Evolutionary conservation across 2,329 filamentous ascomycete genomes (phyloP).

Genomic region (Trichoderma sp.): DNA sequence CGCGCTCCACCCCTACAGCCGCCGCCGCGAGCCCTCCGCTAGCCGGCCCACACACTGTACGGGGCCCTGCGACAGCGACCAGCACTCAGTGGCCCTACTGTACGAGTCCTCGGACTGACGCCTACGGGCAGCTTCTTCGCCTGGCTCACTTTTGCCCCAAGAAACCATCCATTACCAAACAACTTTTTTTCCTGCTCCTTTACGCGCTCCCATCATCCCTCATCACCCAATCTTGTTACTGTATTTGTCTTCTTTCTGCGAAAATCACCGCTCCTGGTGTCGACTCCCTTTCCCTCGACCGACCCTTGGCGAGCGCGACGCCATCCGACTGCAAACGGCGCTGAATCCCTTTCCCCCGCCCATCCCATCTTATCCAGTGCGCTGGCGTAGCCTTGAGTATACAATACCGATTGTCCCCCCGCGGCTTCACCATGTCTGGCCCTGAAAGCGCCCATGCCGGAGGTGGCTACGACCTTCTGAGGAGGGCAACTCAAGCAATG

Average conservation of each 20-base stretch:
- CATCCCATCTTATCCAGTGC: not conserved
- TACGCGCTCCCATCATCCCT: conserved; percentile 8
- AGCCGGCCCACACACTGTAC: conserved; percentile 15
- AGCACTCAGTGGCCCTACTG: not conserved
- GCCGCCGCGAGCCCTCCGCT: conserved; percentile 14
- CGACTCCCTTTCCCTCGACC: conserved; percentile 3
- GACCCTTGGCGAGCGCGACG: conserved; percentile 19
- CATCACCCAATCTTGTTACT: conserved; percentile 4
- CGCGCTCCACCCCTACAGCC: conserved; percentile 7
- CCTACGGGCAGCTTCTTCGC: conserved; percentile 15
- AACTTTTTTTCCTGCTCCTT: not conserved
- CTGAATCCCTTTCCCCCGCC: conserved; percentile 3
- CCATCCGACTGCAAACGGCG: conserved; percentile 14
- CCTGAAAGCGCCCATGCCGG: conserved; percentile 41
- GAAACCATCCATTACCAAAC: conserved; percentile 17
- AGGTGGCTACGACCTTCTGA: conserved; percentile 55
- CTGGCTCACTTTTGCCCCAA: conserved; percentile 16
- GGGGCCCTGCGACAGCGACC: conserved; percentile 11
- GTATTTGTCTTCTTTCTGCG: not conserved
- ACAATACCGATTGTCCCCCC: conserved; percentile 1
- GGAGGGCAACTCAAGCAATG: conserved; percentile 60
- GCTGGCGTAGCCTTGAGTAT: conserved; percentile 2
- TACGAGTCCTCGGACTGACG: not conserved
- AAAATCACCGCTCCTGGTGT: conserved; percentile 8
- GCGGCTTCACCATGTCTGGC: conserved; percentile 46